Evolutionary conservation across 1,139 yeast species (phyloP).

Genomic region (Kurtzmaniella quercitrusa): DNA sequence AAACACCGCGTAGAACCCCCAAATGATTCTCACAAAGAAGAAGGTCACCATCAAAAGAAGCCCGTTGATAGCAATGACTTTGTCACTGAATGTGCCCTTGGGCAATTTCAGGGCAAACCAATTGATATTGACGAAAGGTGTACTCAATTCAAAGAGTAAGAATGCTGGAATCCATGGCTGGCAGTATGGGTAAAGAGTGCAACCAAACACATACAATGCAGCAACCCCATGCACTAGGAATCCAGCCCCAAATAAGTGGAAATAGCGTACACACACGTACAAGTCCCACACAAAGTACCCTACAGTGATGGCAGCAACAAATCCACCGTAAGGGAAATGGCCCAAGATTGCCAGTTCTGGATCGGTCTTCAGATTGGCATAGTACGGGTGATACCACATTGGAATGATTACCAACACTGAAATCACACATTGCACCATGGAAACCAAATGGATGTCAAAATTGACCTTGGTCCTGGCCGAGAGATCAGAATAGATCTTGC

Average conservation of each 20-base stretch:
- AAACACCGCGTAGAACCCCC: conserved; percentile 80
- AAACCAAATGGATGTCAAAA: conserved; percentile 85
- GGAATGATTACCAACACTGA: conserved; percentile 56
- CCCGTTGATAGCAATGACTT: conserved; percentile 63
- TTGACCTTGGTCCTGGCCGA: conserved; percentile 51
- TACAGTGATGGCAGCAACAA: conserved; percentile 64
- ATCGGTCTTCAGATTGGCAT: conserved; percentile 42
- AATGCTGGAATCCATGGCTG: conserved; percentile 82
- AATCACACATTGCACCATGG: conserved; percentile 73
- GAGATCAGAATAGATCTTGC: conserved; percentile 46
- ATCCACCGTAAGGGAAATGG: conserved; percentile 67
- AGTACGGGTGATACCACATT: conserved; percentile 48
- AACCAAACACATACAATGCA: conserved; percentile 69
- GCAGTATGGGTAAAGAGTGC: conserved; percentile 46
- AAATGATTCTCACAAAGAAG: conserved; percentile 72
- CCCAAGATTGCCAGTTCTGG: conserved; percentile 50
- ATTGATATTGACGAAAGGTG: conserved; percentile 88
- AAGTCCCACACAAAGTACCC: conserved; percentile 96
- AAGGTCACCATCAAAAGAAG: conserved; percentile 62
- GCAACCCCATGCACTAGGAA: conserved; percentile 84
- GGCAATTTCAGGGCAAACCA: conserved; percentile 86
- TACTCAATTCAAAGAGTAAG: conserved; percentile 81
- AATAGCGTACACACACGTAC: conserved; percentile 56
- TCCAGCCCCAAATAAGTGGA: conserved; percentile 70
- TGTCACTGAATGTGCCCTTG: conserved; percentile 47